Conservation (phyloP, 2,329 filamentous ascomycete species). For the Trematosphaeria pertusa region DNA sequence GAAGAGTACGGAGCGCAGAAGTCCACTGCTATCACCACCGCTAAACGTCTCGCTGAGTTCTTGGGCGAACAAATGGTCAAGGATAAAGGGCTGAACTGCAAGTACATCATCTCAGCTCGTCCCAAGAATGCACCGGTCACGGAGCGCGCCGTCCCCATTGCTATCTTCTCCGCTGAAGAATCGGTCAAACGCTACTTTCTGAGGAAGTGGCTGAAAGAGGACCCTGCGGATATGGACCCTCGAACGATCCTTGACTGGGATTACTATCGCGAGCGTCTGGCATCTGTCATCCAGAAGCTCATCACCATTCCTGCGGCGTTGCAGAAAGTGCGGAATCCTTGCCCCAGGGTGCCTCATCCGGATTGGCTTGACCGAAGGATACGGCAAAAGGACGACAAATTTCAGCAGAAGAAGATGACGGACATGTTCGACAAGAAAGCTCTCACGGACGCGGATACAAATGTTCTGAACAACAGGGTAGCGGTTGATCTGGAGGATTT, state of each 20-base stretch:
- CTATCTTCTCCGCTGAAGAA: conserved; percentile 95
- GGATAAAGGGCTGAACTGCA: conserved; percentile 98
- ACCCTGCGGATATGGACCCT: conserved; percentile 89
- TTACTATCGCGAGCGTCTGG: conserved; percentile 94
- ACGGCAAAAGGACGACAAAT: conserved; percentile 92
- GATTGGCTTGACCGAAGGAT: conserved; percentile 97
- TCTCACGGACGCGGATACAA: conserved; percentile 74
- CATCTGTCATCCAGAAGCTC: conserved; percentile 97
- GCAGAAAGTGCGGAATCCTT: conserved; percentile 93
- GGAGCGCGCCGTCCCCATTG: conserved; percentile 90
- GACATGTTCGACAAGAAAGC: conserved; percentile 82
- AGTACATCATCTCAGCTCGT: conserved; percentile 94
- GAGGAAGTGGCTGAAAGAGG: conserved; percentile 94
- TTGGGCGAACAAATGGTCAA: conserved; percentile 98
- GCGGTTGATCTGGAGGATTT: conserved; percentile 80
- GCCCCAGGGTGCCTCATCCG: conserved; percentile 90
- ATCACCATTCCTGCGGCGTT: conserved; percentile 97
- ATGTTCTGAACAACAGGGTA: conserved; percentile 64
- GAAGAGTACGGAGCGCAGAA: conserved; percentile 97
- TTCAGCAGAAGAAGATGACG: conserved; percentile 99
- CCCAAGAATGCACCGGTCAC: conserved; percentile 92
- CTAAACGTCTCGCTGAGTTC: conserved; percentile 92
- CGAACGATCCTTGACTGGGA: conserved; percentile 92
- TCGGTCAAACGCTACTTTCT: conserved; percentile 87
- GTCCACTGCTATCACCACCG: conserved; percentile 98